Evolutionary conservation across 2,329 filamentous ascomycete genomes (phyloP).

Genomic region (Ramularia endophylla): DNA sequence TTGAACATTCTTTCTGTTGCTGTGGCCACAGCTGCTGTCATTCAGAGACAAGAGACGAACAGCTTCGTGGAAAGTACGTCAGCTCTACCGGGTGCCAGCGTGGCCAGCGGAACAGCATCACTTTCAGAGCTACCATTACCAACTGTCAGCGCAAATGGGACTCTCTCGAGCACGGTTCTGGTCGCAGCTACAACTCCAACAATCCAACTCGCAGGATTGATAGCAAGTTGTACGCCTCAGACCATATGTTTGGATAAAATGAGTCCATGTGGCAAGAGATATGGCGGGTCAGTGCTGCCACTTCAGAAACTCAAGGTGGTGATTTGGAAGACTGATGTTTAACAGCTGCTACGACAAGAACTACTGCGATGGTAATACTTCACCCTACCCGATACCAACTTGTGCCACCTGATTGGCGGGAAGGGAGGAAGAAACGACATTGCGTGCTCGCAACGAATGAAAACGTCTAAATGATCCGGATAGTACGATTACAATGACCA

Average conservation of each 20-base stretch:
- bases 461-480: no score
- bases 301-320: neutral
- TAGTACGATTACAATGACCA: no score
- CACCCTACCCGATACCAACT: constrained; percentile 11
- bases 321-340: neutral
- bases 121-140: no score
- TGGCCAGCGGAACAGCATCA: no score
- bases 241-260: constrained; percentile 16
- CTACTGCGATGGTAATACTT: constrained; percentile 17
- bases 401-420: constrained; percentile 5
- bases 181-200: neutral
- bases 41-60: no score
- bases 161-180: neutral
- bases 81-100: no score
- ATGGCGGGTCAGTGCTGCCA: constrained; percentile 16
- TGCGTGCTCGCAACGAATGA: no score
- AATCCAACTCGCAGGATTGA: no score
- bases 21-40: no score
- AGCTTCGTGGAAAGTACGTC: no score
- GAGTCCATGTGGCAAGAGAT: constrained; percentile 11
- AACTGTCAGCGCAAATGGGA: neutral
- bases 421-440: neutral
- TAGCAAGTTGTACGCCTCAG: constrained; percentile 6
- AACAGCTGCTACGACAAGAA: constrained; percentile 20
- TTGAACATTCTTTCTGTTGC: no score